A percentile compares a stretch with the other conserved stretches of the same genome.
These are phyloP conservation scores for Aspergillus haitiensis DNA, from an alignment of 495 filamentous ascomycete species.

Conservation along the genomic window DNA sequence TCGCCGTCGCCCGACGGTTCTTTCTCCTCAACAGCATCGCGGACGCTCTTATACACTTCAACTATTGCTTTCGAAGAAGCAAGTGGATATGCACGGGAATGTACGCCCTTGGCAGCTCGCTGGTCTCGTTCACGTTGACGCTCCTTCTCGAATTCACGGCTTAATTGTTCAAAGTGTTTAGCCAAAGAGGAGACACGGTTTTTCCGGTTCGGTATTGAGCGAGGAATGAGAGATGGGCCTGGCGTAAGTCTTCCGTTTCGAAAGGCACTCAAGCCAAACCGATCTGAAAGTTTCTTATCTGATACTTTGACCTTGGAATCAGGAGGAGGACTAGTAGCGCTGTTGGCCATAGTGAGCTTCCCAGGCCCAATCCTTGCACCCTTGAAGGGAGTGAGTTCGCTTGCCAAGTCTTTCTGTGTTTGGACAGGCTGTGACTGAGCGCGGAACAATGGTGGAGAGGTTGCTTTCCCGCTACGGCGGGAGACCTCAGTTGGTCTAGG, in stretches of 20 bases:
- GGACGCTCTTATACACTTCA: constrained; percentile 89
- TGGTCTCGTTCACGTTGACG: constrained; percentile 80
- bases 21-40: constrained; percentile 85
- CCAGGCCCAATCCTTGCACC: constrained; percentile 29
- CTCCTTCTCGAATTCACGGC: constrained; percentile 95
- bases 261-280: constrained; percentile 59
- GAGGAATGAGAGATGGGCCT: constrained; percentile 79
- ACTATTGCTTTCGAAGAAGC: constrained; percentile 94
- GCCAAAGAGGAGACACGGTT: constrained; percentile 85
- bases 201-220: constrained; percentile 68
- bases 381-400: constrained; percentile 23
- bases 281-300: constrained; percentile 73
- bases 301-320: constrained; percentile 42
- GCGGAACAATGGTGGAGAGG: constrained; percentile 66
- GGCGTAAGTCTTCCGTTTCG: constrained; percentile 59
- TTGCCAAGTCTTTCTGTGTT: constrained; percentile 31
- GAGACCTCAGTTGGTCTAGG: constrained; percentile 51
- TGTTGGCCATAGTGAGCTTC: constrained; percentile 23
- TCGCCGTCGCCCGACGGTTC: constrained; percentile 70
- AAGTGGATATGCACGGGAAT: constrained; percentile 81
- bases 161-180: constrained; percentile 94
- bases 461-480: constrained; percentile 38
- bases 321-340: constrained; percentile 24
- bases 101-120: constrained; percentile 74
- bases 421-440: constrained; percentile 69